Evolutionary conservation across 768 basidiomycete genomes (phyloP), one percentile per base, ranked within the genome.

Genomic region (Fomitopsis pulvina): DNA sequence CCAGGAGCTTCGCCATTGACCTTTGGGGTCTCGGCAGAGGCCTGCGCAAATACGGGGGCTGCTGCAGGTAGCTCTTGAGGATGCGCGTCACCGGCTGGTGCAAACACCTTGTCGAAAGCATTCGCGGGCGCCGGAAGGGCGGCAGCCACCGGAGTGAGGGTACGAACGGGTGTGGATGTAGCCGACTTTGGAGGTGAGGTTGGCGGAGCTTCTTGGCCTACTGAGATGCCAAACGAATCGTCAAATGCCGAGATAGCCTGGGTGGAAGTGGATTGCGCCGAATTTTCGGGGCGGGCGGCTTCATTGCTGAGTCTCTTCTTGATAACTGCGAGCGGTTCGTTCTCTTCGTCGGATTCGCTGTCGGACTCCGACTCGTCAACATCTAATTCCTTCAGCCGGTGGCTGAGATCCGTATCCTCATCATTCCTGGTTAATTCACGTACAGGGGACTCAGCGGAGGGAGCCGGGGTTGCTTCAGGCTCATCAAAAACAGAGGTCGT

Each of bases 361-460:
- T 58, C 57, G 7, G 57, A 56, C 26, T 83, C 83, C 12, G 77
- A 70, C 11, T 80, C 81, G 2, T 77, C 65, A 9, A 72, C 65
- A 18, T 81, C 81, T 49, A 87, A 59, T 41, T 87, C 83, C 50
- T 78, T 75, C 10, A 83, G 67, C 39, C 70, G 63, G n/a, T 74
- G 56, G 5, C 63, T 68, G 12, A 87, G 63, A 51, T 85, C 79
- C 0, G 80, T 82, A 48, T 73, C 72, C 37, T 68, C 62, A 1
- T 58, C 45, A 3, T 58, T 55, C 3, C 59, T 60, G 14, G 34
- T 18, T 5, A 18, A 18, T 18, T 37, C 34, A 4, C 18, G 34
- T 14, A 46, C 37, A 3, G 47, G 45, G n/a, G n/a, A n/a, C 37
- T 44, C 46, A 7, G 45, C 28, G n/a, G 52, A 39, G 21, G 54